These are phyloP conservation scores for Catharanthus roseus DNA, from an alignment of 257 asterid species.

Conservation along the genomic window DNA sequence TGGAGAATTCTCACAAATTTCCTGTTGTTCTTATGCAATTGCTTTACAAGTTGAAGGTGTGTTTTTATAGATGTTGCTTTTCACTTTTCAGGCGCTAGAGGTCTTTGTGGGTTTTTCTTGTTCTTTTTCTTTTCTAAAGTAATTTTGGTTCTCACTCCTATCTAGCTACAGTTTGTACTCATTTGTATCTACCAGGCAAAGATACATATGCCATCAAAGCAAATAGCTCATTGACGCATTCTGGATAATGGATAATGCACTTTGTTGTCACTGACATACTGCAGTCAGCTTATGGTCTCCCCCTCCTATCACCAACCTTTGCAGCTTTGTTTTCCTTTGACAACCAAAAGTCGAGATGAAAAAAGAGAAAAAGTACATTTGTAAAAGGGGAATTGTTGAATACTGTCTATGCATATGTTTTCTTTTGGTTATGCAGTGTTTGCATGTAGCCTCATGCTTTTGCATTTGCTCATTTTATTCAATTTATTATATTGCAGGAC, in stretches of 20 bases:
- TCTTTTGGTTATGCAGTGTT: background rate
- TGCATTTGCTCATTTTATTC: background rate
- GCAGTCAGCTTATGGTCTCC: background rate
- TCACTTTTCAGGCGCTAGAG: background rate
- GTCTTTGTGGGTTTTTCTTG: background rate
- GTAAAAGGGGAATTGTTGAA: background rate
- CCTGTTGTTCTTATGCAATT: background rate
- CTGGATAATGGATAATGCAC: background rate
- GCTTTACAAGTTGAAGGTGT: background rate
- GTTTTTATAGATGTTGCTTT: background rate
- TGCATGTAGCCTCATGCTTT: background rate
- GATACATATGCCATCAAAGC: background rate
- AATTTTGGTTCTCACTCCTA: no score
- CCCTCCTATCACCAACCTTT: background rate
- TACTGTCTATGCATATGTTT: background rate
- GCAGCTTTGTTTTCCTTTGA: background rate
- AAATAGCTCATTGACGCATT: background rate
- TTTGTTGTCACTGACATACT: background rate
- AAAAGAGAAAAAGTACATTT: background rate
- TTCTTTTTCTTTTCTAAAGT: no score
- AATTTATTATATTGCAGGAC: conserved; percentile 44
- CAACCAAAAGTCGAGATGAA: background rate
- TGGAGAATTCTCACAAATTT: background rate
- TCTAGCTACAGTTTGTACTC: no score
- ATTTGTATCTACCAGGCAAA: no score